Evolutionary conservation across 2,329 filamentous ascomycete genomes (phyloP), one percentile per base, ranked within the genome.

Genomic region (Ambrosiella cleistominuta): DNA sequence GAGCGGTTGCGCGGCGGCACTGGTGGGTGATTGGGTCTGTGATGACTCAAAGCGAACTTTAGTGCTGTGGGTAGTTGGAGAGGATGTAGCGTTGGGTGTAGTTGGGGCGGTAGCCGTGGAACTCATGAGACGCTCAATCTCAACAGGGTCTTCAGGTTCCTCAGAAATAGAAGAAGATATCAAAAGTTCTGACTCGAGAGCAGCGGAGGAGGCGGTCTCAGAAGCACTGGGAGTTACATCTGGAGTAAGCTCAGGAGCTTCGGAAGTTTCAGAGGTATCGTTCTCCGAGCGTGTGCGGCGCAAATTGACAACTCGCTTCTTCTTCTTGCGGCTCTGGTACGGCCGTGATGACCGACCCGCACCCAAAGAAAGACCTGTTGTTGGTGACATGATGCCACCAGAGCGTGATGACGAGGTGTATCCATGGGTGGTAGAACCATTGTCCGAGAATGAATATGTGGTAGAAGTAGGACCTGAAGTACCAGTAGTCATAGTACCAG

Each of bases 291-390:
- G 79, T 62, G 78, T 74, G 61, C 77, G 81, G n/a, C 88, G 78
- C 12, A 94, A 74, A 65, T 94, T 88, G 61, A 94, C 86, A 12
- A 94, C 83, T 17, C 88, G 77, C 60, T 81, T 88, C 77, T 91
- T 94, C 74, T 87, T 86, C 72, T 87, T 91, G 57, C 86, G 80
- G 39, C 80, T 76, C 19, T 76, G 75, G 61, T 81, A 77, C 2
- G 81, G 72, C 63, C 85, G 79, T 49, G 77, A 72, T 63, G 77
- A 71, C 53, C 79, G 74, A 57, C 76, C 76, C 2, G 79, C 74
- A 17, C 82, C 82, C 7, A 88, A 73, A 12, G 78, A 77, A n/a
- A 86, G 69, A 1, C 82, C 81, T 4, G 77, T 77, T 35, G 58
- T 60, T 27, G 59, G 59, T 17, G 59, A 58, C 38, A 56, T 40